Evolutionary conservation across 176 grass and related monocot species (phyloP), one percentile per base, ranked within the genome.

Genomic region (Avena insularis): DNA sequence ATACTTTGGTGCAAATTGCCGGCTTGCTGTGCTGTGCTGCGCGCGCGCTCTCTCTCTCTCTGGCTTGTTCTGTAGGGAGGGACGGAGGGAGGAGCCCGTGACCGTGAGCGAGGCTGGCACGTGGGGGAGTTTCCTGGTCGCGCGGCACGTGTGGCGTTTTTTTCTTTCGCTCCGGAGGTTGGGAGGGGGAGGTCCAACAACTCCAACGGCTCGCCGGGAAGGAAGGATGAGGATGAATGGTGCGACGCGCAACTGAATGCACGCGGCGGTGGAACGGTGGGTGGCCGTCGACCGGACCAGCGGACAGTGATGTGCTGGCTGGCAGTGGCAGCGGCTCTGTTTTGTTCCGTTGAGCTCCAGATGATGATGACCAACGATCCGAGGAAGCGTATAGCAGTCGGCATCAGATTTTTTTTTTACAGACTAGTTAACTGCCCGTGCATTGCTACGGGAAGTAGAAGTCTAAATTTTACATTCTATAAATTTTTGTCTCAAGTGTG

Each of bases 181-280:
- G 58, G 8, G 12, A 17, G 27, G 16, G 13, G 50, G 20, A 3
- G 71, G 80, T 10, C 36, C 80, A 77, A 88, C 86, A 31, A 82
- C 71, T 29, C 72, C 72, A 78, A 77, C 86, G 50, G 80, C 71
- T 59, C 71, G 72, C 36, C 61, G 60, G 86, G 45, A 48, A 9
- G 46, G 6, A 6, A 43, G 38, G 38, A 40, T 5, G 5, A 40
- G 46, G 46, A 53, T 35, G 23, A 49, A 68, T 19, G 49, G 6
- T 1, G 46, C 63, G 45, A 25, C 25, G 43, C 31, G 59, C 70
- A 7, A 63, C 46, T 60, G 2, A 16, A 20, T 46, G 25, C 77
- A 16, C 57, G 36, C 58, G 78, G 58, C 38, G 78, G 3, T n/a
- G 19, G 13, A n/a, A 48, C 9, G 46, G 8, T 19, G 47, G 47